Conservation (phyloP, 2,329 filamentous ascomycete species). For the Pyrenophora seminiperda region DNA sequence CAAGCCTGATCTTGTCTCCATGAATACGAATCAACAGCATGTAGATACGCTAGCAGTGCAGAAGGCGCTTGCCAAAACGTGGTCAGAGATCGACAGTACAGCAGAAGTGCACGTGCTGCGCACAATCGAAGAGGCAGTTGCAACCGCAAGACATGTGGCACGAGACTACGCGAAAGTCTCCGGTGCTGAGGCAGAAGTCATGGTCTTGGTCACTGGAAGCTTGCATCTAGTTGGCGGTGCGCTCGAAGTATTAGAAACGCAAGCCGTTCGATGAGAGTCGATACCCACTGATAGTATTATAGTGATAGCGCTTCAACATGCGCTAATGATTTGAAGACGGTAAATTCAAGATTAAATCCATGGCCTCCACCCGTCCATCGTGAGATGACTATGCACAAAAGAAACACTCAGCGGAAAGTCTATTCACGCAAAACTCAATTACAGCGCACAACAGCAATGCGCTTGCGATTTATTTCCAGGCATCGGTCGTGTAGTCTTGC, state of each 20-base stretch:
- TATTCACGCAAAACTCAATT: no score
- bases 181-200: conserved; percentile 53
- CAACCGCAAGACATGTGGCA: conserved; percentile 55
- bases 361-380: no score
- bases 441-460: no score
- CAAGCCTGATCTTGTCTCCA: conserved; percentile 65
- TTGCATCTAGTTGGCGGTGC: conserved; percentile 82
- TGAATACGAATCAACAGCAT: conserved; percentile 64
- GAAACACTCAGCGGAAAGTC: background rate
- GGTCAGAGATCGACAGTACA: conserved; percentile 53
- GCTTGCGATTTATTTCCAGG: no score
- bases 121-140: conserved; percentile 74
- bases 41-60: conserved; percentile 69
- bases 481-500: no score
- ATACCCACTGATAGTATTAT: conserved; percentile 23
- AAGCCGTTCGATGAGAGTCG: conserved; percentile 13
- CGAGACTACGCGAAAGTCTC: conserved; percentile 33
- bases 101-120: conserved; percentile 61
- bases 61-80: conserved; percentile 64
- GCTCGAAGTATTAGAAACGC: conserved; percentile 69
- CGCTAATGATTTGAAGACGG: background rate
- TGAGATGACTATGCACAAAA: no score
- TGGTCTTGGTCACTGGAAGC: conserved; percentile 79
- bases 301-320: conserved; percentile 30
- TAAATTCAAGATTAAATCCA: no score